Evolutionary conservation across 257 asterid genomes (phyloP).

Genomic region (Ballota nigra): DNA sequence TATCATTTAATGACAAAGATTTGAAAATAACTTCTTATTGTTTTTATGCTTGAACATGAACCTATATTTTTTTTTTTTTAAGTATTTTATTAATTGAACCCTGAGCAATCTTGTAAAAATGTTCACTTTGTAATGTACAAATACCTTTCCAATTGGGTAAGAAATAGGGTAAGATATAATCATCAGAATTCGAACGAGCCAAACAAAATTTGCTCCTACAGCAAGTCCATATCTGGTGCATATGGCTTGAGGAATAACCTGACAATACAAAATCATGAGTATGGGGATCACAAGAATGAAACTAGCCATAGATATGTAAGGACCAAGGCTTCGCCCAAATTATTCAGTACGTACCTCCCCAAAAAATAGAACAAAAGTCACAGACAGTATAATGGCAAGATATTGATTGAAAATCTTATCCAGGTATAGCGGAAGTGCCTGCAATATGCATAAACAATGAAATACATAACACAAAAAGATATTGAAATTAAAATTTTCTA

Average conservation of each 20-base stretch:
- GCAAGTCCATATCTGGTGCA: slow-evolving; percentile 99
- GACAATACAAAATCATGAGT: slow-evolving; percentile 20
- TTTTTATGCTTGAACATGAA: neutral
- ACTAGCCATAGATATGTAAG: slow-evolving; percentile 37
- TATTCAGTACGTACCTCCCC: slow-evolving; percentile 76
- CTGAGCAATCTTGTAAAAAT: slow-evolving; percentile 4
- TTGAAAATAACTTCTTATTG: too few relatives aligned
- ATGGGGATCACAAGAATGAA: slow-evolving; percentile 24
- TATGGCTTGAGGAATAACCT: slow-evolving; percentile 99
- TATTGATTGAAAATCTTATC: slow-evolving; percentile 90
- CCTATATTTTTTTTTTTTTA: neutral
- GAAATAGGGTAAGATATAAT: slow-evolving; percentile 74
- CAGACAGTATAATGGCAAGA: slow-evolving; percentile 90
- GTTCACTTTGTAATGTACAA: slow-evolving; percentile 28
- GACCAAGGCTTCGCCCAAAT: slow-evolving; percentile 39
- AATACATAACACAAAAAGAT: neutral
- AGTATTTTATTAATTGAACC: neutral
- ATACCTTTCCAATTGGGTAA: slow-evolving; percentile 97
- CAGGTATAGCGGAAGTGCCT: slow-evolving; percentile 97
- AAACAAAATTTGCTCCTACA: slow-evolving; percentile 86
- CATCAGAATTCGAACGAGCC: slow-evolving; percentile 94
- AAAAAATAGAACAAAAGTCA: slow-evolving; percentile 88
- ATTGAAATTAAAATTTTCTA: neutral
- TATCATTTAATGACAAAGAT: neutral
- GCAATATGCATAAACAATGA: slow-evolving; percentile 36